A percentile compares a stretch with the other conserved stretches of the same genome.
These are phyloP conservation scores for Fusarium buxicola DNA, from an alignment of 2,329 filamentous ascomycete genomes.

Conservation along the genomic window DNA sequence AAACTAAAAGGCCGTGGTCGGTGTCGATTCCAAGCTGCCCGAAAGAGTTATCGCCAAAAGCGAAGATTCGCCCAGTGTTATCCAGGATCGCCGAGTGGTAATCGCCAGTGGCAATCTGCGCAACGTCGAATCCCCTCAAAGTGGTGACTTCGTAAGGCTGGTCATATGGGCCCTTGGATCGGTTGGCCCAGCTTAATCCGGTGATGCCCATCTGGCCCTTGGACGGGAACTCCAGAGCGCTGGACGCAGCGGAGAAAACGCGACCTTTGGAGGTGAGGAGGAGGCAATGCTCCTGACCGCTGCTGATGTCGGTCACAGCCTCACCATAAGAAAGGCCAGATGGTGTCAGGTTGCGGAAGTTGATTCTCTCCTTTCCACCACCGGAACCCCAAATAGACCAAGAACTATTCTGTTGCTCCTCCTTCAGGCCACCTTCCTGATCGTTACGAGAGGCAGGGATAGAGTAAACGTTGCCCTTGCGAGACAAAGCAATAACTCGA, in stretches of 20 bases:
- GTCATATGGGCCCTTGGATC: slow-evolving; percentile 83
- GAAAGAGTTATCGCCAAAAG: slow-evolving; percentile 89
- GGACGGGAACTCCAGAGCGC: slow-evolving; percentile 79
- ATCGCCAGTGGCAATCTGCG: slow-evolving; percentile 84
- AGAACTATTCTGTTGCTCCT: slow-evolving; percentile 62
- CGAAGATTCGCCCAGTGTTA: slow-evolving; percentile 80
- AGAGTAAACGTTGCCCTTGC: slow-evolving; percentile 84
- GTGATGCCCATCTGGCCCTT: slow-evolving; percentile 90
- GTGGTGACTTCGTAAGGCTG: slow-evolving; percentile 81
- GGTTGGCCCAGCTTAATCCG: slow-evolving; percentile 81
- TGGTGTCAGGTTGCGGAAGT: slow-evolving; percentile 79
- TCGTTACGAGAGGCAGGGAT: slow-evolving; percentile 81
- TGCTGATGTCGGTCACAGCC: slow-evolving; percentile 77
- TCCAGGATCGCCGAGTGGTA: slow-evolving; percentile 86
- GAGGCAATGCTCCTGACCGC: slow-evolving; percentile 87
- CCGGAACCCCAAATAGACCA: slow-evolving; percentile 78
- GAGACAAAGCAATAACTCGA: slow-evolving; percentile 82
- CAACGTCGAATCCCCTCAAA: slow-evolving; percentile 76
- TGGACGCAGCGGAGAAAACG: slow-evolving; percentile 88
- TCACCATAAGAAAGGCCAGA: slow-evolving; percentile 74
- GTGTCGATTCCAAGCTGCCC: slow-evolving; percentile 92
- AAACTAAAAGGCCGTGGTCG: slow-evolving; percentile 67
- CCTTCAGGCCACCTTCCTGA: slow-evolving; percentile 73
- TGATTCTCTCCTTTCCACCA: slow-evolving; percentile 58
- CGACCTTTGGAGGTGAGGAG: slow-evolving; percentile 87